Conservation (phyloP, 139 green algal species). For the Coelastrella sp. region DNA sequence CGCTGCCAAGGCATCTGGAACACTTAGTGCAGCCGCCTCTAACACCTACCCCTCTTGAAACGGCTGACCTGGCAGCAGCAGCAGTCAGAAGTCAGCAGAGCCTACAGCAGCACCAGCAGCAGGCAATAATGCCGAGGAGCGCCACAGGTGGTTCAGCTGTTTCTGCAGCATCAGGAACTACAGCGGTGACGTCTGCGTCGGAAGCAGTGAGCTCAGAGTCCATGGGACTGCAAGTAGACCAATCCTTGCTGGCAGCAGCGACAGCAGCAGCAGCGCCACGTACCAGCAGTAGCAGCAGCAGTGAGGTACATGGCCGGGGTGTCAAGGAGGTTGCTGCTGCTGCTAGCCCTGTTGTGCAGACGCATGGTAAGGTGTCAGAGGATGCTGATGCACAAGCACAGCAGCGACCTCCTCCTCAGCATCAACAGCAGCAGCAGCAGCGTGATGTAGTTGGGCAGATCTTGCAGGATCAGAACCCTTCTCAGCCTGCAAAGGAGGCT, state of each 20-base stretch:
- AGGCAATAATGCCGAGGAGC: not conserved
- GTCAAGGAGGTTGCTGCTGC: no score
- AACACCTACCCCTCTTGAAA: not conserved
- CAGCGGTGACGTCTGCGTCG: not conserved
- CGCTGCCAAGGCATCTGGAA: not conserved
- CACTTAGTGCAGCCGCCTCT: slow-evolving; percentile 15
- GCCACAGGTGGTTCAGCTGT: not conserved
- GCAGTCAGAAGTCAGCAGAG: slow-evolving; percentile 11
- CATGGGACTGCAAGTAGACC: not conserved
- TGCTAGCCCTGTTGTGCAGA: no score
- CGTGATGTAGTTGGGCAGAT: not conserved
- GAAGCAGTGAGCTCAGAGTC: not conserved
- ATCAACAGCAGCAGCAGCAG: not conserved
- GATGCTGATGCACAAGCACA: no score
- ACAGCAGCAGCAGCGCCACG: not conserved
- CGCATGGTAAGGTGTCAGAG: no score
- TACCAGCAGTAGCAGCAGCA: not conserved
- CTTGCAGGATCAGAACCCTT: not conserved
- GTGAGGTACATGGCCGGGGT: not conserved
- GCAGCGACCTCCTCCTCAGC: not conserved
- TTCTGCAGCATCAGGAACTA: not conserved
- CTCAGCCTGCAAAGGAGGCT: not conserved
- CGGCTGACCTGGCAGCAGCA: slow-evolving; percentile 3
- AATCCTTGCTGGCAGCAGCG: not conserved
- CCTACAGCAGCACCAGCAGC: slow-evolving; percentile 32